Percentiles rank a stretch among this genome's conserved stretches.
Evolutionary conservation across 2,329 filamentous ascomycete species (phyloP).

Genomic region (Phaeosphaeria sp.): DNA sequence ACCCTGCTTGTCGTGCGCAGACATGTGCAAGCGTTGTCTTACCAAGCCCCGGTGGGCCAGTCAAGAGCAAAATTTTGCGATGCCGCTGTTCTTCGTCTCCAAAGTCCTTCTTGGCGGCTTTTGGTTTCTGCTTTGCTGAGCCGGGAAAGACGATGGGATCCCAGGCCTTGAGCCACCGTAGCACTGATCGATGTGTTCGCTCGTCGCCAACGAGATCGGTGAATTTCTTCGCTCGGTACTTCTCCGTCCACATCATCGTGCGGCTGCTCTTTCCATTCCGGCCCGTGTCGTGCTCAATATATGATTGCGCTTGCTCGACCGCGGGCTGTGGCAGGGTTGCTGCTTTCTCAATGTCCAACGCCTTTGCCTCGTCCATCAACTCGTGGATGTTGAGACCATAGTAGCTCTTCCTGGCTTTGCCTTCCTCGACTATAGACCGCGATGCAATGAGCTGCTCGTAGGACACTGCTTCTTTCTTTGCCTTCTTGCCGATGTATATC

Average conservation of each 20-base stretch:
- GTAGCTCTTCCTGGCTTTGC: constrained; percentile 76
- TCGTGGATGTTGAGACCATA: constrained; percentile 93
- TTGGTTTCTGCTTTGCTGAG: constrained; percentile 65
- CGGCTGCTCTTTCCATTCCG: constrained; percentile 39
- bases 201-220: constrained; percentile 95
- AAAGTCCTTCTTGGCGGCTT: constrained; percentile 53
- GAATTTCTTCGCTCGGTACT: constrained; percentile 91
- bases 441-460: constrained; percentile 74
- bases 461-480: constrained; percentile 55
- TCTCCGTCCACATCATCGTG: constrained; percentile 89
- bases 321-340: constrained; percentile 28
- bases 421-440: constrained; percentile 67
- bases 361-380: constrained; percentile 74
- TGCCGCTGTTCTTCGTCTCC: constrained; percentile 76
- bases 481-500: constrained; percentile 64
- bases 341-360: constrained; percentile 59
- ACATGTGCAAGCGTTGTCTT: constrained; percentile 98
- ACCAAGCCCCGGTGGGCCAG: constrained; percentile 89
- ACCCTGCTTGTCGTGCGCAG: constrained; percentile 92
- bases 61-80: constrained; percentile 86
- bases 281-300: constrained; percentile 46
- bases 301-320: constrained; percentile 37
- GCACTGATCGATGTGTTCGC: constrained; percentile 85
- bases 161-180: constrained; percentile 95
- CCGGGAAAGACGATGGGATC: constrained; percentile 91